Base-by-base conservation (phyloP, 2,329 filamentous ascomycete species). In the Raffaelea albimanens region DNA sequence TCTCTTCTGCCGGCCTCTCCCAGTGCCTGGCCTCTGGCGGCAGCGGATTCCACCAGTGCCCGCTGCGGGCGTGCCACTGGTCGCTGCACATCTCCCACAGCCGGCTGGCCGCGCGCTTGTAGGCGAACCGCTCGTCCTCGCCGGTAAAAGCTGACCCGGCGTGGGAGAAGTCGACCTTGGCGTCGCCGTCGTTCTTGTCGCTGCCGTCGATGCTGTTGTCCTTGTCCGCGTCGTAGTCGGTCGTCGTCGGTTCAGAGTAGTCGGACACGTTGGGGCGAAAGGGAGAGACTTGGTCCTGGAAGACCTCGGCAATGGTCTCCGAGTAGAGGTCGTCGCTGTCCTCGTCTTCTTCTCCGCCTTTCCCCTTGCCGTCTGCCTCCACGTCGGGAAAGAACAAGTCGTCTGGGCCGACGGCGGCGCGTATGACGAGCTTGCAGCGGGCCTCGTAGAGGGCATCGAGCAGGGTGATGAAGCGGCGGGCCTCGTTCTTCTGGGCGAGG, bases 371-470 rank as follows among this genome's bases (percentile, higher is more conserved):
- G 61, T 62, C 53, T 54, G 29, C 53, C 59, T 49, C 47, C n/a
- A n/a, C n/a, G 34, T 86, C 81, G 0, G 86, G 85, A 61, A 93
- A 91, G 71, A 91, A 90, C 5, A 90, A 70, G 23, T 81, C 73
- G 54, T 91, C 87, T 0, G 85, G 85, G 0, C 77, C 78, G 2
- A 75, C 78, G 38, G 72, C 73, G 2, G 85, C 86, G 19, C 78
- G 72, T 45, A 91, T 72, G 40, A 87, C 64, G 10, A 91, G 73
- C 55, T 87, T 87, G 62, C 86, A 90, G 8, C 82, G 76, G n/a
- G 84, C 82, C 66, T 91, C 86, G 63, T 91, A 91, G 1, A 88
- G 69, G 0, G 86, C 86, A 58, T 93, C 86, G 1, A 91, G 73
- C 1, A 93, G 71, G 0, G 84, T 90, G 59, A 91, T 91, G 59